These are phyloP conservation scores for Samsoniella hepiali DNA, from an alignment of 2,329 filamentous ascomycete genomes.

Conservation along the genomic window DNA sequence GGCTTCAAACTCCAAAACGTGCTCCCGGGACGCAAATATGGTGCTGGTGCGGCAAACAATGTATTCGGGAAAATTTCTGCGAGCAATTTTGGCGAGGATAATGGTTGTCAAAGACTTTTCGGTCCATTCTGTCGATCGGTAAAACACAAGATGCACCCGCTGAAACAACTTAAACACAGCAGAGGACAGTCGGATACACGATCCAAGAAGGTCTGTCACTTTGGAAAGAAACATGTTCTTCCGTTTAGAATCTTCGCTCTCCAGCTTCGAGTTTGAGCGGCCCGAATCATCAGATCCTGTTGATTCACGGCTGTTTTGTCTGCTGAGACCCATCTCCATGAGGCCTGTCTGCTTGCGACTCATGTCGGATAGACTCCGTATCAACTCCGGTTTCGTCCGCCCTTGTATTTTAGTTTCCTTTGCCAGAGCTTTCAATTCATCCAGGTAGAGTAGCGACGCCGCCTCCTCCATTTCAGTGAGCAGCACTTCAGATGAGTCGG, in stretches of 20 bases:
- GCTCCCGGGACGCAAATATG: constrained; percentile 74
- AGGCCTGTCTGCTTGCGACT: constrained; percentile 74
- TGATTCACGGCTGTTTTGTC: constrained; percentile 60
- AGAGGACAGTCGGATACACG: constrained; percentile 77
- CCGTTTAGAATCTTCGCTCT: constrained; percentile 52
- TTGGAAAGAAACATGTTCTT: constrained; percentile 73
- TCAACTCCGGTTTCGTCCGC: constrained; percentile 79
- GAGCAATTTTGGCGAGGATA: constrained; percentile 85
- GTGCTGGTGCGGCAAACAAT: constrained; percentile 85
- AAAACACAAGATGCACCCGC: constrained; percentile 92
- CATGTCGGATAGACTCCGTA: constrained; percentile 68
- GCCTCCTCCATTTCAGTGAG: constrained; percentile 82
- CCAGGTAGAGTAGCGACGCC: constrained; percentile 73
- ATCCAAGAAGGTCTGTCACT: constrained; percentile 72
- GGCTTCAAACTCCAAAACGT: constrained; percentile 84
- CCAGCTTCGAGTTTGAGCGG: constrained; percentile 26
- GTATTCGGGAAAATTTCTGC: constrained; percentile 83
- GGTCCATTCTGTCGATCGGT: constrained; percentile 93
- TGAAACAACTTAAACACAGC: constrained; percentile 79
- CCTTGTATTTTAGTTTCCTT: constrained; percentile 85
- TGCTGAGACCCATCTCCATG: constrained; percentile 63
- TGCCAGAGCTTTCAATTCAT: constrained; percentile 80
- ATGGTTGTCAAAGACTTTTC: constrained; percentile 95
- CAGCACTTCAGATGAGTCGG: constrained; percentile 69
- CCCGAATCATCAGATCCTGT: constrained; percentile 44